Conservation (phyloP, 805 yeast species). For the Spathaspora sp. region DNA sequence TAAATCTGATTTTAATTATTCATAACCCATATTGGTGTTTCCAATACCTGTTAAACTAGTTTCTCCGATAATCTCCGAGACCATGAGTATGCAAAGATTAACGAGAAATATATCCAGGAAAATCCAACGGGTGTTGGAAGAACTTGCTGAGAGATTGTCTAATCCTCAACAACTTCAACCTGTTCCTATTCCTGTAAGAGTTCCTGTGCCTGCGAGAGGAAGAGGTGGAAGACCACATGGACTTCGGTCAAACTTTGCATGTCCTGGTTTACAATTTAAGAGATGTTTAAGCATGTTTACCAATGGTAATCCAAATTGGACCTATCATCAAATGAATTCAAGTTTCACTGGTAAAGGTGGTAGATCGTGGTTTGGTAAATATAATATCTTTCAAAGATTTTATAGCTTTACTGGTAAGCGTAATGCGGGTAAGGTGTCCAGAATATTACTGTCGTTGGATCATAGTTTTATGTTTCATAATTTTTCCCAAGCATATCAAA, state of each 20-base stretch:
- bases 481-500: slow-evolving; percentile 20
- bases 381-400: slow-evolving; percentile 1
- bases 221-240: neutral
- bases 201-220: slow-evolving; percentile 6
- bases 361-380: slow-evolving; percentile 14
- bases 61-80: neutral
- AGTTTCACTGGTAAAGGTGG: slow-evolving; percentile 1
- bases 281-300: neutral
- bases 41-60: neutral
- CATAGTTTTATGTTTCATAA: slow-evolving; percentile 17
- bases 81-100: neutral
- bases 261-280: neutral
- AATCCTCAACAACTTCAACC: slow-evolving; percentile 27
- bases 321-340: slow-evolving; percentile 1
- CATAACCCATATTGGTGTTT: neutral
- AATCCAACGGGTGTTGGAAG: slow-evolving; percentile 45
- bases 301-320: neutral
- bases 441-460: slow-evolving; percentile 5
- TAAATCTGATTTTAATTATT: neutral
- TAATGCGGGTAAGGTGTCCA: neutral
- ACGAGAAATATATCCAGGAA: slow-evolving; percentile 39
- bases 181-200: slow-evolving; percentile 36
- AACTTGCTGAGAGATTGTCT: slow-evolving; percentile 36
- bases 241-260: neutral
- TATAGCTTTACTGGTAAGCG: neutral